Evolutionary conservation across 2,329 filamentous ascomycete genomes (phyloP), one percentile per base, ranked within the genome.

Genomic region (Fusarium sublunatum): DNA sequence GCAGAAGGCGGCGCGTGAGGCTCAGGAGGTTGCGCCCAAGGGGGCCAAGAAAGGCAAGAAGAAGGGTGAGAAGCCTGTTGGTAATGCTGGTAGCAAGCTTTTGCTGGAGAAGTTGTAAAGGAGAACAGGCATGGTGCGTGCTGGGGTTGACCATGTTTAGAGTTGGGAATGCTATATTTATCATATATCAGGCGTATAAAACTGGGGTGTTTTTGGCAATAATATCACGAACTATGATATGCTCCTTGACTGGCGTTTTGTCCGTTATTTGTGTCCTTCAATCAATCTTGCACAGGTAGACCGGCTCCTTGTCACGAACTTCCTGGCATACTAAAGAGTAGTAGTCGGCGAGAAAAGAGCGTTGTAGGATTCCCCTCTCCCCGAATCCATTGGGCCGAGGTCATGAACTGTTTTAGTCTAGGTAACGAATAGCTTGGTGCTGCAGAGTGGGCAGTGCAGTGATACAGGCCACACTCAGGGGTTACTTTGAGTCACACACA

Each of bases 31-130:
- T 38, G 76, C 77, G 29, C 64, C 79, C 64, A 83, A 85, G 67
- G 73, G 73, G 15, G 72, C 64, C 7, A 79, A 75, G 73, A 78
- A 75, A 73, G 73, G 73, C 34, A 79, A 79, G 65, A 80, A 79
- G 72, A 79, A 80, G 69, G 67, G 70, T 12, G 76, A 77, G 58
- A 79, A 79, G 67, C 73, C 79, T 7, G 77, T 84, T 5, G 88
- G 88, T 11, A 90, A 90, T 74, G 82, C 81, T 68, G 88, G 88
- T 4, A 83, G 86, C 52, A 84, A 81, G 73, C 74, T 90, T 58
- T 75, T 90, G 63, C 75, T 90, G 55, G 83, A 84, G 73, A 87
- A 84, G 76, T 72, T 89, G 62, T 78, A 72, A 45, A 51, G 62
- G 39, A 24, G 38, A 12, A 11, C 3, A 19, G 19, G 35, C 26